Evolutionary conservation across 495 filamentous ascomycete genomes (phyloP), one percentile per base, ranked within the genome.

Genomic region (Aspergillus heteromorphus): DNA sequence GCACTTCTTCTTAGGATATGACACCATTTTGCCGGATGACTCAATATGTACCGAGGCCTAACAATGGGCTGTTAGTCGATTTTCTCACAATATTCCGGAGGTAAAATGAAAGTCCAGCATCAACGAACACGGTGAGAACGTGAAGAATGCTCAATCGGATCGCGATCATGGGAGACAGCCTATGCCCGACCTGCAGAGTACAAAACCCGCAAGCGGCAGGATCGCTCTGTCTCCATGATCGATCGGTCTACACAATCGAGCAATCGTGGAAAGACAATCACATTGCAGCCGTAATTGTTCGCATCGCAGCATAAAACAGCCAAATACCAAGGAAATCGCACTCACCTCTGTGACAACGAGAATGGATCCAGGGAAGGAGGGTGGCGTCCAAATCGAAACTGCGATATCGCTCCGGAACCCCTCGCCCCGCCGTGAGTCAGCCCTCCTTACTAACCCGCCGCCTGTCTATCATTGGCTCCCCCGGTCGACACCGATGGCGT

Each of bases 1-100:
- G 68, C 73, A 76, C 65, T 75, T 76, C 70, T 76, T 76, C 65
- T 70, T 75, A 25, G 69, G 62, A 54, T 54, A 70, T 23, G 69
- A 53, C 19, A 66, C 58, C 72, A 75, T 75, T 42, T 66, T 69
- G 59, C 5, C 34, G 34, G 34, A n/a, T n/a, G n/a, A 14, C 34
- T 4, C 4, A 51, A 49, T 42, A 31, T 11, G 45, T 14, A 14
- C 30, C 47, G 13, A 18, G 10, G 20, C 47, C 20, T 47, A 40
- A 34, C 21, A 13, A 2, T 25, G 20, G 9, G 10, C n/a, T 45
- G 19, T 34, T 23, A 47, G 20, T 47, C 47, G 14, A 34, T 47
- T 47, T n/a, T 9, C 21, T 27, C 17, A n/a, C n/a, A n/a, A n/a
- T n/a, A n/a, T n/a, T n/a, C n/a, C n/a, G n/a, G n/a, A n/a, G n/a